Evolutionary conservation across 352 stramenopile genomes (phyloP).

Genomic region (Globisporangium cederbergense): DNA sequence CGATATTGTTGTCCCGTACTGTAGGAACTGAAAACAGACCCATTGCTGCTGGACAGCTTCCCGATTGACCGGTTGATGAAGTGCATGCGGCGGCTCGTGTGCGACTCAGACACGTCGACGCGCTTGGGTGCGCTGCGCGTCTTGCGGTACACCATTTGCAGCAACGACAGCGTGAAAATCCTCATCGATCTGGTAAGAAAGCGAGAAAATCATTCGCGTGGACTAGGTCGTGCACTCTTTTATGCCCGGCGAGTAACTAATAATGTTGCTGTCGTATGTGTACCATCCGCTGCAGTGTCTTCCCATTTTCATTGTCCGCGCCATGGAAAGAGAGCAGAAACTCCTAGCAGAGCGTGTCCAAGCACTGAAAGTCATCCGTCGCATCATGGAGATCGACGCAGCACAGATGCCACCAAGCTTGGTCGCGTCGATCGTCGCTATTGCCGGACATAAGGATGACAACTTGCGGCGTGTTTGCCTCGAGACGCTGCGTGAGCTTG

Average conservation of each 20-base stretch:
- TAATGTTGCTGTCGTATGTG: not conserved
- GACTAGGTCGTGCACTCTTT: not conserved
- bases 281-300: slow-evolving; percentile 32
- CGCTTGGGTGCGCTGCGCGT: slow-evolving; percentile 73
- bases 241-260: not conserved
- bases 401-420: slow-evolving; percentile 79
- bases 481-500: slow-evolving; percentile 81
- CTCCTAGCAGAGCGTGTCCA: slow-evolving; percentile 82
- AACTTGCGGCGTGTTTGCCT: slow-evolving; percentile 85
- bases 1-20: not conserved
- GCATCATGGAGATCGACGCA: slow-evolving; percentile 85
- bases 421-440: slow-evolving; percentile 78
- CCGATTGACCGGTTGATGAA: slow-evolving; percentile 79
- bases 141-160: slow-evolving; percentile 82
- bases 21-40: slow-evolving; percentile 86
- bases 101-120: slow-evolving; percentile 77
- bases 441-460: slow-evolving; percentile 87
- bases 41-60: slow-evolving; percentile 79
- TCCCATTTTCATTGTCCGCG: slow-evolving; percentile 80
- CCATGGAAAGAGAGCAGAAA: slow-evolving; percentile 86
- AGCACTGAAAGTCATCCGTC: slow-evolving; percentile 81
- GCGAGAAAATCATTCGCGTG: not conserved
- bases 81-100: slow-evolving; percentile 69
- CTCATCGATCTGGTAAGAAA: slow-evolving; percentile 58
- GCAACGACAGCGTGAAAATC: slow-evolving; percentile 59